Conservation (phyloP, 306 rosid genomes). For the Dalbergia cultrata region DNA sequence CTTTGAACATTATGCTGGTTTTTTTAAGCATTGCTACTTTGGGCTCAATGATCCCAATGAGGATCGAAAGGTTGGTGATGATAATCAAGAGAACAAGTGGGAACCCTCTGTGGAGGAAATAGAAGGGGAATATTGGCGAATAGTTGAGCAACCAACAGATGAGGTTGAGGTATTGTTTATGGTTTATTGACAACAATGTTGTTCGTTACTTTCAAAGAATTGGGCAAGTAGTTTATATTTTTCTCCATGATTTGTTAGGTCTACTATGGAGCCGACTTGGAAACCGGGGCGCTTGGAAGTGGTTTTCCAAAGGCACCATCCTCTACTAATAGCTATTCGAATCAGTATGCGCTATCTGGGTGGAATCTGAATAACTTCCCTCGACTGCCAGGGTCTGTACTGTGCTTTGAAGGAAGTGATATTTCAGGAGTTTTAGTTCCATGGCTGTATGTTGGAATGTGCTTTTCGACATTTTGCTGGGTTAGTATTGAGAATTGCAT, state of each 20-base stretch:
- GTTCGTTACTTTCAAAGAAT: slow-evolving; percentile 27
- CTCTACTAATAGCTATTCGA: slow-evolving; percentile 48
- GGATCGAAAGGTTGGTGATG: slow-evolving; percentile 44
- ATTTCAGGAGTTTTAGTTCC: slow-evolving; percentile 96
- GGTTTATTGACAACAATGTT: slow-evolving; percentile 27
- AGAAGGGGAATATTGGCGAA: slow-evolving; percentile 98
- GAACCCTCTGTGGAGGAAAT: slow-evolving; percentile 74
- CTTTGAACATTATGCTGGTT: slow-evolving; percentile 64
- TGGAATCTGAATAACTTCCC: slow-evolving; percentile 96
- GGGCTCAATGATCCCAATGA: slow-evolving; percentile 51
- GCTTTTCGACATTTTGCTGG: slow-evolving; percentile 97
- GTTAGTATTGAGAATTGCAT: slow-evolving; percentile 59
- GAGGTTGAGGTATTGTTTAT: slow-evolving; percentile 83
- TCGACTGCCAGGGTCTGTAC: slow-evolving; percentile 82
- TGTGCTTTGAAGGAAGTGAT: slow-evolving; percentile 85
- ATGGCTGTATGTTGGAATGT: slow-evolving; percentile 97
- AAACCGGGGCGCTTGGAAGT: slow-evolving; percentile 80
- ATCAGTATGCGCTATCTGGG: slow-evolving; percentile 72
- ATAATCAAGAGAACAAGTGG: slow-evolving; percentile 49
- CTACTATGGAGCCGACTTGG: slow-evolving; percentile 93
- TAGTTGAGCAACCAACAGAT: slow-evolving; percentile 82
- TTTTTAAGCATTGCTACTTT: slow-evolving; percentile 77
- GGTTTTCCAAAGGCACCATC: slow-evolving; percentile 81
- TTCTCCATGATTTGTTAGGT: slow-evolving; percentile 64
- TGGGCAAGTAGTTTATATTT: slow-evolving; percentile 26